Percentiles rank a stretch among this genome's conserved stretches.
These are phyloP conservation scores for Bipolaris bicolor DNA, from an alignment of 2,329 filamentous ascomycete genomes.

Conservation along the genomic window DNA sequence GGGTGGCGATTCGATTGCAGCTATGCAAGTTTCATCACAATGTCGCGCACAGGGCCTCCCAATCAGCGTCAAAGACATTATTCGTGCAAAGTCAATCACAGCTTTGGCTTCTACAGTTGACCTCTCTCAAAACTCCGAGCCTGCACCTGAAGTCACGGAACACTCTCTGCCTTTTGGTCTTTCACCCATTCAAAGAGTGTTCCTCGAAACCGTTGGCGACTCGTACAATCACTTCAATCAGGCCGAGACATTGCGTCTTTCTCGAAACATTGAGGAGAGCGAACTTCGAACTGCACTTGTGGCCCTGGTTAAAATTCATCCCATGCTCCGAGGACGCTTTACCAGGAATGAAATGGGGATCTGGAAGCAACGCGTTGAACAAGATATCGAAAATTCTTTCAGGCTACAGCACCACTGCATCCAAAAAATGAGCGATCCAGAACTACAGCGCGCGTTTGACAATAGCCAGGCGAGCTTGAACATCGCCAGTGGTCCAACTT, in stretches of 20 bases:
- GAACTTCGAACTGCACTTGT: constrained; percentile 40
- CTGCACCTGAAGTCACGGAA: constrained; percentile 19
- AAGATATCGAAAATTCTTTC: constrained; percentile 32
- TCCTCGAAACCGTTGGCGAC: constrained; percentile 37
- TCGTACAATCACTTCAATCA: constrained; percentile 43
- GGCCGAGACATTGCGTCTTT: constrained; percentile 36
- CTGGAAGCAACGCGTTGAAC: constrained; percentile 46
- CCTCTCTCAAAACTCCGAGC: constrained; percentile 9
- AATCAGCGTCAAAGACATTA: constrained; percentile 43
- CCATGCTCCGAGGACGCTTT: constrained; percentile 52
- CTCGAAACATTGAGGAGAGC: constrained; percentile 29
- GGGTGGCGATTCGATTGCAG: constrained; percentile 46
- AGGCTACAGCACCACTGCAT: constrained; percentile 32
- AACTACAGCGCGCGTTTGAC: constrained; percentile 34
- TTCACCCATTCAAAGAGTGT: constrained; percentile 40
- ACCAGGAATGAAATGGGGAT: constrained; percentile 25
- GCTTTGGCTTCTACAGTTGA: constrained; percentile 32
- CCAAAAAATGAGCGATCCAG: constrained; percentile 13
- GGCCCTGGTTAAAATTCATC: constrained; percentile 44
- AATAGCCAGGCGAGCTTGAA: constrained; percentile 42
- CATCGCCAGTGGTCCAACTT: constrained; percentile 46
- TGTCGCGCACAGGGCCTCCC: constrained; percentile 39
- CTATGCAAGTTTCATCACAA: constrained; percentile 45
- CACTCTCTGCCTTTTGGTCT: constrained; percentile 36
- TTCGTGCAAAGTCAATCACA: constrained; percentile 41